Evolutionary conservation across 1,284 basidiomycete genomes (phyloP).

Genomic region (Cutaneotrichosporon daszewskae): DNA sequence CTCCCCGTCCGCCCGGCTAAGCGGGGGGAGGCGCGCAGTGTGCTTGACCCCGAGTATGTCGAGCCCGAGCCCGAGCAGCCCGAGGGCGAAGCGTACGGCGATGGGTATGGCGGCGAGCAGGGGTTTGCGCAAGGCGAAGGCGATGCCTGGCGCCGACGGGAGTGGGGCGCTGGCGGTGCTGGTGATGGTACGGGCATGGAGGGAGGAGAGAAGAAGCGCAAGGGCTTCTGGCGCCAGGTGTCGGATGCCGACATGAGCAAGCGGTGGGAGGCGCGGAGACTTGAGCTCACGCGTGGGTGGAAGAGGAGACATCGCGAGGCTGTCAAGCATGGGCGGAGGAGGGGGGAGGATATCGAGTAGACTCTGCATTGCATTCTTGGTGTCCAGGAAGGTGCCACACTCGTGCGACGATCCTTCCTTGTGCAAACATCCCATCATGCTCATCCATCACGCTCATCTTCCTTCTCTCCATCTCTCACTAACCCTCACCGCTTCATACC

Average conservation of each 20-base stretch:
- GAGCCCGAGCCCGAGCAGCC: conserved; percentile 11
- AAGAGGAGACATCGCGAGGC: conserved; percentile 73
- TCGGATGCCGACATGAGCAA: conserved; percentile 54
- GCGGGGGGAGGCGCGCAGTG: conserved; percentile 21
- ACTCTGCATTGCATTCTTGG: too few relatives aligned
- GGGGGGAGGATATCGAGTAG: conserved; percentile 46
- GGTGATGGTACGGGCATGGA: too few relatives aligned
- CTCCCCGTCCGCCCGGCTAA: conserved; percentile 5
- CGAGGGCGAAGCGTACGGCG: conserved; percentile 8
- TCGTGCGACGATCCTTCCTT: too few relatives aligned
- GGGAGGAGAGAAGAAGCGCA: conserved; percentile 1
- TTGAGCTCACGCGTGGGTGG: conserved; percentile 69
- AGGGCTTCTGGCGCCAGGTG: conserved; percentile 26
- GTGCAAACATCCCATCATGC: too few relatives aligned
- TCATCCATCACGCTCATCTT: background rate
- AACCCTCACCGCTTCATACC: background rate
- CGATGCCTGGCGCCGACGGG: too few relatives aligned
- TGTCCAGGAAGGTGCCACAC: too few relatives aligned
- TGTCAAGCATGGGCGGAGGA: conserved; percentile 59
- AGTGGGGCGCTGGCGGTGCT: too few relatives aligned
- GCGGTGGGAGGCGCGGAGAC: conserved; percentile 65
- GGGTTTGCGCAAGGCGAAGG: background rate
- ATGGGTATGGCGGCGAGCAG: background rate
- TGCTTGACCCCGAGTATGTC: conserved; percentile 6
- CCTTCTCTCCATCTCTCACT: background rate